phyloP scores from a whole-genome alignment of 495 filamentous ascomycete species.

The Hyaloscypha finlandica region DNA sequence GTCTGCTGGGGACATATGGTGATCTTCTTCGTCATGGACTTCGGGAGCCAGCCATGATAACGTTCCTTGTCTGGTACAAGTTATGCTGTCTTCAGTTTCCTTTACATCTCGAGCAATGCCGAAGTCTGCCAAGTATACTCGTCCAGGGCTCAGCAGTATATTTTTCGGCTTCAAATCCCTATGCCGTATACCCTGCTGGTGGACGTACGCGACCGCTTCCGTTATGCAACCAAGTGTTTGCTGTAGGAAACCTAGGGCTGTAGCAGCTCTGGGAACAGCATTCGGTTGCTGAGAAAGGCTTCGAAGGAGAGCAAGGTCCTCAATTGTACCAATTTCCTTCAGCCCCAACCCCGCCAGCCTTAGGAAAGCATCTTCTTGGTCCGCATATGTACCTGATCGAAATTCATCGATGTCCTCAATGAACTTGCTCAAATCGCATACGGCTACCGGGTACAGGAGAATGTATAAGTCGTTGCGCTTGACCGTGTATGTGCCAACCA shows the following conservation, averaged over 20 bases:
- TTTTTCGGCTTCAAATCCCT: conserved; percentile 48
- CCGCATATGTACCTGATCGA: conserved; percentile 36
- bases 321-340: conserved; percentile 31
- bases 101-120: conserved; percentile 39
- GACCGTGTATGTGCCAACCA: conserved; percentile 44
- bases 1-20: conserved; percentile 38
- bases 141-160: conserved; percentile 39
- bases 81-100: conserved; percentile 28
- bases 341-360: conserved; percentile 38
- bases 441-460: conserved; percentile 45
- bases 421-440: conserved; percentile 42
- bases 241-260: conserved; percentile 44
- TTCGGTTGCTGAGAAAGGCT: not conserved
- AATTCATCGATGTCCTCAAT: conserved; percentile 42
- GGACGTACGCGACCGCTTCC: conserved; percentile 39
- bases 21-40: conserved; percentile 27
- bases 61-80: conserved; percentile 28
- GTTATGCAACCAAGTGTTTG: conserved; percentile 44
- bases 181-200: conserved; percentile 39
- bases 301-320: conserved; percentile 14
- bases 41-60: conserved; percentile 35
- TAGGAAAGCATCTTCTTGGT: conserved; percentile 30
- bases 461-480: conserved; percentile 36
- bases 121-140: conserved; percentile 45
- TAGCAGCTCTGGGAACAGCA: conserved; percentile 32